A percentile compares a stretch with the other conserved stretches of the same genome.
phyloP scores from a whole-genome alignment of 2,329 filamentous ascomycete species.

The Helotiales sp. region DNA sequence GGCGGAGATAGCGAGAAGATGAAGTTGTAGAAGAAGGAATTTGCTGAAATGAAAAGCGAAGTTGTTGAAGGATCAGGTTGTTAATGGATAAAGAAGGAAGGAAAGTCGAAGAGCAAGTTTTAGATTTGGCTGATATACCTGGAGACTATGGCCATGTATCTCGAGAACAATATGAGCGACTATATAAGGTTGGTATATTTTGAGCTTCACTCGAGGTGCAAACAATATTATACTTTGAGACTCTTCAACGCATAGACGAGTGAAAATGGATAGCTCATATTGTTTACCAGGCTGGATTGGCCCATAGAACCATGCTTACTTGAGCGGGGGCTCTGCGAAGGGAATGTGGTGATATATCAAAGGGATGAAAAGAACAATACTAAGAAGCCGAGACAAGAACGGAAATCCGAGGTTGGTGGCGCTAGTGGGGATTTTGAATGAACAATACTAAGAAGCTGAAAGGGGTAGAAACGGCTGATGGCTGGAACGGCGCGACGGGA shows the following conservation, averaged over 20 bases:
- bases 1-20: no score
- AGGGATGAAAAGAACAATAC: constrained; percentile 10
- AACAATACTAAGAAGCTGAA: no score
- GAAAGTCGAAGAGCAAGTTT: neutral
- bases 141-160: neutral
- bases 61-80: no score
- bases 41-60: no score
- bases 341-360: constrained; percentile 17
- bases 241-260: neutral
- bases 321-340: neutral
- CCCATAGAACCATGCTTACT: neutral
- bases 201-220: neutral
- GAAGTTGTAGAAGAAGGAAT: no score
- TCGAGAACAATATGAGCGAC: neutral
- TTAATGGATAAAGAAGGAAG: neutral
- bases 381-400: constrained; percentile 5
- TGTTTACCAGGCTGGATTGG: constrained; percentile 12
- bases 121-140: neutral
- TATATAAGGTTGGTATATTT: neutral
- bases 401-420: no score
- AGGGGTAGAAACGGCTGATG: constrained; percentile 7
- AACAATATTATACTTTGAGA: neutral
- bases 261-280: constrained; percentile 16
- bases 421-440: neutral
- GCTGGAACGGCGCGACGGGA: constrained; percentile 5